Evolutionary conservation across 306 rosid genomes (phyloP).

Genomic region (Malus sieversii): DNA sequence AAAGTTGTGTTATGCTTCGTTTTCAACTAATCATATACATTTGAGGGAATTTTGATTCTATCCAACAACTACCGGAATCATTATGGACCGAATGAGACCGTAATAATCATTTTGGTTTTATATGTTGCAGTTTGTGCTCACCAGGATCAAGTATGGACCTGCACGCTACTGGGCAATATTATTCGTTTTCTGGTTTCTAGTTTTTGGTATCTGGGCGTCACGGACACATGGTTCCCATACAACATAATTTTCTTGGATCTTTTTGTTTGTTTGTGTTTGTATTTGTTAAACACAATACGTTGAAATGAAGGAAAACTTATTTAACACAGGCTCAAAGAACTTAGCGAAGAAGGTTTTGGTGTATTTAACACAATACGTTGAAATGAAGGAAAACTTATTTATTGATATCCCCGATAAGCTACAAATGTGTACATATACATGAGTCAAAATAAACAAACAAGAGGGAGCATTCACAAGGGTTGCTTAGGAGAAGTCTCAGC

Average conservation of each 20-base stretch:
- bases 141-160: slow-evolving; percentile 92
- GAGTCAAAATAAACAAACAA: too few relatives aligned
- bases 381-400: too few relatives aligned
- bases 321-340: too few relatives aligned
- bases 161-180: slow-evolving; percentile 99
- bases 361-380: too few relatives aligned
- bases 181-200: slow-evolving; percentile 97
- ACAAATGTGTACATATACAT: too few relatives aligned
- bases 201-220: slow-evolving; percentile 97
- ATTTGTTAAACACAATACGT: background rate
- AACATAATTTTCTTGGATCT: slow-evolving; percentile 26
- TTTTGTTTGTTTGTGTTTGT: background rate
- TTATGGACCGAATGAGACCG: background rate
- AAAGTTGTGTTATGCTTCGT: too few relatives aligned
- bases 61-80: too few relatives aligned
- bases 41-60: background rate
- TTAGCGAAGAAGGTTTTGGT: too few relatives aligned
- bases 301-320: too few relatives aligned
- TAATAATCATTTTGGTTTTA: slow-evolving; percentile 2
- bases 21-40: background rate
- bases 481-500: too few relatives aligned
- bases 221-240: slow-evolving; percentile 72
- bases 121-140: slow-evolving; percentile 82
- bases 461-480: too few relatives aligned
- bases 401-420: too few relatives aligned